Evolutionary conservation across 805 yeast species (phyloP).

Genomic region (Yueomyces sinensis): DNA sequence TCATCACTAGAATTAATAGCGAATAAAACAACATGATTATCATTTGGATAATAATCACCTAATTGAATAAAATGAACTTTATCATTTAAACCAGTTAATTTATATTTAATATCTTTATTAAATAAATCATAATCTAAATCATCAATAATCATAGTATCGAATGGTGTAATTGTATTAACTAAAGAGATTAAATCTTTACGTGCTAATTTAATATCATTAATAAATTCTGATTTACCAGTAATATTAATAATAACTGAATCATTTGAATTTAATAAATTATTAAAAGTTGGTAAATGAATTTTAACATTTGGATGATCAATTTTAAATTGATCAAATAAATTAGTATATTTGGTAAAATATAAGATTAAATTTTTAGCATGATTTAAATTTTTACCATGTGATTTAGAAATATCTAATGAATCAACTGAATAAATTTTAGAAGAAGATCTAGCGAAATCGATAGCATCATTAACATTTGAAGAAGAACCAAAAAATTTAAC

Average conservation of each 20-base stretch:
- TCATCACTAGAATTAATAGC: constrained; percentile 41
- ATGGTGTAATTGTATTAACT: constrained; percentile 65
- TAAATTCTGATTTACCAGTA: constrained; percentile 34
- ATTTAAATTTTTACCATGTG: constrained; percentile 65
- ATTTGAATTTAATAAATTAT: constrained; percentile 30
- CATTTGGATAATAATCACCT: constrained; percentile 33
- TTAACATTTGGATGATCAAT: constrained; percentile 29
- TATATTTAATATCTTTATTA: constrained; percentile 17
- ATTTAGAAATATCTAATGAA: constrained; percentile 69
- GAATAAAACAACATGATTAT: constrained; percentile 41
- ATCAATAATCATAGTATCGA: constrained; percentile 38
- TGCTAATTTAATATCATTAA: constrained; percentile 42
- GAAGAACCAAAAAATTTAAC: constrained; percentile 57
- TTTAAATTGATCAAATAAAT: constrained; percentile 29
- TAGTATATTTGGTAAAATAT: constrained; percentile 39
- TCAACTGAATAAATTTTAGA: constrained; percentile 50
- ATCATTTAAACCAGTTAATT: constrained; percentile 17
- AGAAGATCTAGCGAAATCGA: constrained; percentile 43
- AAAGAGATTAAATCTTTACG: constrained; percentile 59
- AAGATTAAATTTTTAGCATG: constrained; percentile 72
- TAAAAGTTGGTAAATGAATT: constrained; percentile 34
- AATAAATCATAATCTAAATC: constrained; percentile 46
- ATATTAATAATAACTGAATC: constrained; percentile 53
- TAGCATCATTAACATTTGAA: constrained; percentile 46
- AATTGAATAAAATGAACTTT: constrained; percentile 48